Evolutionary conservation across 108 stramenopile genomes (phyloP).

Genomic region (Pelagomonas calceolata): DNA sequence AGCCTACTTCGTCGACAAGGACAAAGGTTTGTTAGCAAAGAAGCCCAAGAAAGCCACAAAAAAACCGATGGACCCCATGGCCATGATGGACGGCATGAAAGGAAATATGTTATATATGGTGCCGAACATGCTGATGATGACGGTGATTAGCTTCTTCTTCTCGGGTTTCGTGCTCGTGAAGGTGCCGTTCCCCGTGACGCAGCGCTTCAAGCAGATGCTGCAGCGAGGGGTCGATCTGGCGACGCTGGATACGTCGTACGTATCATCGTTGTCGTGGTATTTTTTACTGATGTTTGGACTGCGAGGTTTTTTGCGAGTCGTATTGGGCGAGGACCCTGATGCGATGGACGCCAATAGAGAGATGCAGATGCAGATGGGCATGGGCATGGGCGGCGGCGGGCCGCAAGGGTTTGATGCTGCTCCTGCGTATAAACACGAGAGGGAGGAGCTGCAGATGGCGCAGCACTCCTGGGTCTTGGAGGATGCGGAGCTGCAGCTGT

Average conservation of each 20-base stretch:
- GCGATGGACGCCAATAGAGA: constrained; percentile 23
- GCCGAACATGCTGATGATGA: constrained; percentile 99
- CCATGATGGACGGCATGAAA: constrained; percentile 63
- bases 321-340: constrained; percentile 70
- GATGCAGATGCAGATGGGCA: constrained; percentile 36
- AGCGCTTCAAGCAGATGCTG: constrained; percentile 92
- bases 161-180: constrained; percentile 82
- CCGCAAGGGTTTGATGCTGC: constrained; percentile 8
- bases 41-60: constrained; percentile 15
- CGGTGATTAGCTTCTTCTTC: constrained; percentile 89
- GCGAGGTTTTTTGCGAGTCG: constrained; percentile 72
- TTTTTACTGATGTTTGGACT: constrained; percentile 95
- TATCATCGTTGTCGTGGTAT: constrained; percentile 80
- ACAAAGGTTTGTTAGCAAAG: constrained; percentile 22
- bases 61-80: constrained; percentile 43
- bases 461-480: constrained; percentile 41
- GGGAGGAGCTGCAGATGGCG: constrained; percentile 71
- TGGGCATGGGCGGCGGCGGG: constrained; percentile 27
- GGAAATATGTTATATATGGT: constrained; percentile 90
- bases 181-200: constrained; percentile 86
- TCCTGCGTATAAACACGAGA: constrained; percentile 44
- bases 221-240: constrained; percentile 80
- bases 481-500: constrained; percentile 19
- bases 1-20: constrained; percentile 31
- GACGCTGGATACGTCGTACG: constrained; percentile 85